Base-by-base conservation (phyloP, 1,139 yeast species). In the Sugiyamaella pinicola region DNA sequence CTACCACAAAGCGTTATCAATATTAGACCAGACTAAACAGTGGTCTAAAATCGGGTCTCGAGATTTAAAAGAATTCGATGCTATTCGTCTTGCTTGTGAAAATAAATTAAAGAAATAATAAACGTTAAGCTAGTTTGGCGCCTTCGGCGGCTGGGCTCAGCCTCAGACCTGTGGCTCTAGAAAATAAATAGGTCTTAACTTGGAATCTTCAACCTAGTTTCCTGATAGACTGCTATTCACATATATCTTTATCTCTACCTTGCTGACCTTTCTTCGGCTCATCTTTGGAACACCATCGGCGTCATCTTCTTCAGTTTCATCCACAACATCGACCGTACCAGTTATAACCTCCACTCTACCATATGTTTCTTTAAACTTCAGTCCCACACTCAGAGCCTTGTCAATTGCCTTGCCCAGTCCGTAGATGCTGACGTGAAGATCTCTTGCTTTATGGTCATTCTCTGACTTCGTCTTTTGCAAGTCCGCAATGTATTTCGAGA, bases 381-480 rank as follows among this genome's bases (percentile, higher is more conserved):
- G 49, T 1, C 65, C 72, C 3, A 70, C 55, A 19, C 64, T 59
- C 40, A 68, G 55, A 9, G 65, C 70, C 31, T 57, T 55, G 41
- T 67, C 69, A 17, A 68, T 67, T 8, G 72, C 69, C 29, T 62
- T 60, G 3, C 74, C 74, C 15, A 66, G 57, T 2, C 70, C 74
- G 4, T 61, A 51, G 6, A 70, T 61, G 12, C 57, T 55, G 13
- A 67, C 65, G 48, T 59, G 60, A 28, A 55, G 51, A 31, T 54
- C 29, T 39, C 50, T 45, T 37, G 48, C 47, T 42, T 31, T 41
- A 37, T n/a, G 26, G n/a, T 33, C 22, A 29, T 22, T 24, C 43
- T 37, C 49, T 13, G 47, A n/a, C n/a, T 33, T 18, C 44, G 35
- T 15, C 12, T 46, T 37, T 26, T 47, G 29, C 7, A 55, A 42